Conservation (phyloP, 371 early-diverging fungal genomes). For the Cokeromyces recurvatus region DNA sequence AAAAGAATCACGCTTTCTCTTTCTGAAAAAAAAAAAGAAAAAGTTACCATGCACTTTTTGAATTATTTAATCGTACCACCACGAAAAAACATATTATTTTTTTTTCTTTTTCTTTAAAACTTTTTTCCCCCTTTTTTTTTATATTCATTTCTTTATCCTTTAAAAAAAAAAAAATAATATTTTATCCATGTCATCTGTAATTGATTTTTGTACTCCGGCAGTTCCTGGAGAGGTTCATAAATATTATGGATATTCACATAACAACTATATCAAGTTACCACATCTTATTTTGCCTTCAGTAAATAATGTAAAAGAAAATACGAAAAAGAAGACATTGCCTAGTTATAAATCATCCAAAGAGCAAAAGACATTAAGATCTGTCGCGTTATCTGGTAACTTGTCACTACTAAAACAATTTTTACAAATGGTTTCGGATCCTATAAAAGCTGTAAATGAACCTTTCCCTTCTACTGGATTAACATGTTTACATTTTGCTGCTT, state of each 20-base stretch:
- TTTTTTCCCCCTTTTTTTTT: background rate
- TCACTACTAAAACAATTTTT: constrained; percentile 17
- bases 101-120: background rate
- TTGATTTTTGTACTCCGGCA: constrained; percentile 61
- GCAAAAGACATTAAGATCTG: constrained; percentile 21
- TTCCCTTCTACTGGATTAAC: constrained; percentile 55
- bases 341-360: constrained; percentile 5
- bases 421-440: constrained; percentile 14
- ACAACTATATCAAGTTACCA: constrained; percentile 49
- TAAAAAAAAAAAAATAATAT: too few species aligned
- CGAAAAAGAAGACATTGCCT: background rate
- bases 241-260: constrained; percentile 62
- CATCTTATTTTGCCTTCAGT: constrained; percentile 41
- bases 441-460: constrained; percentile 26
- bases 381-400: constrained; percentile 27
- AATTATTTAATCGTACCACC: too few species aligned
- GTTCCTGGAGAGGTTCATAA: constrained; percentile 62
- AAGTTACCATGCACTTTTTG: too few species aligned
- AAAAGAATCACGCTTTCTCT: too few species aligned
- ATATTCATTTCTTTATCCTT: too few species aligned
- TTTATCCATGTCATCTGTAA: background rate
- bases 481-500: constrained; percentile 68
- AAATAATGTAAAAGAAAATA: constrained; percentile 15
- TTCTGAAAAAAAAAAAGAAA: too few species aligned
- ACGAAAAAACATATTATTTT: too few species aligned